Conservation (phyloP, 192 early-diverging fungal genomes). For the Geranomyces michiganensis region DNA sequence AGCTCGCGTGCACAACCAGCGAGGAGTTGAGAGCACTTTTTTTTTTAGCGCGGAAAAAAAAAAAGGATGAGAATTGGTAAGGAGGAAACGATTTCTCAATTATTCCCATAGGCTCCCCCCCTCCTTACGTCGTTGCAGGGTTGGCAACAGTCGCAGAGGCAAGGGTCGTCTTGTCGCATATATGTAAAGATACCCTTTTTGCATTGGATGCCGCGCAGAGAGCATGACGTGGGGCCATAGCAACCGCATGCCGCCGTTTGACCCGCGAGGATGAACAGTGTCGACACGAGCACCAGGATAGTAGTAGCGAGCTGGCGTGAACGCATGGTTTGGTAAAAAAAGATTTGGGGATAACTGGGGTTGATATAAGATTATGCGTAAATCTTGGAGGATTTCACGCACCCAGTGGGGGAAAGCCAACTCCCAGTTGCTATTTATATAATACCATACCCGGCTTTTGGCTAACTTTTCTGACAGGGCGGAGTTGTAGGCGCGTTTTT, state of each 20-base stretch:
- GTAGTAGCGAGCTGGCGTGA: too few relatives aligned
- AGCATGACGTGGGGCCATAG: neutral
- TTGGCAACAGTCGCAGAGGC: slow-evolving; percentile 7
- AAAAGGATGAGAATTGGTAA: neutral
- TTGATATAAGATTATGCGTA: too few relatives aligned
- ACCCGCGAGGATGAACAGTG: too few relatives aligned
- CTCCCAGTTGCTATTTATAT: too few relatives aligned
- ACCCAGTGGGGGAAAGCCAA: too few relatives aligned
- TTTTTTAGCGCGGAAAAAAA: too few relatives aligned
- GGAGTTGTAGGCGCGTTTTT: neutral
- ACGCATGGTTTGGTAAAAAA: too few relatives aligned
- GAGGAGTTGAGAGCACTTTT: neutral
- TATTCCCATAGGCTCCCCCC: too few relatives aligned
- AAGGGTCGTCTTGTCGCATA: slow-evolving; percentile 1
- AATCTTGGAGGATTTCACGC: too few relatives aligned
- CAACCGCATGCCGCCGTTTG: slow-evolving; percentile 17
- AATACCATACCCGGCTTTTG: too few relatives aligned
- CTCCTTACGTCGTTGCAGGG: slow-evolving; percentile 6
- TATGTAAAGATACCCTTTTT: neutral
- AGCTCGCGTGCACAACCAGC: neutral
- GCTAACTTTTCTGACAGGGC: neutral
- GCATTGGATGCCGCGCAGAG: slow-evolving; percentile 7
- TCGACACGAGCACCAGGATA: too few relatives aligned
- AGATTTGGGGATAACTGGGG: too few relatives aligned
- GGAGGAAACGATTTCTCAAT: neutral